Evolutionary conservation across 2,329 filamentous ascomycete genomes (phyloP).

Genomic region (Fulvia fulva): DNA sequence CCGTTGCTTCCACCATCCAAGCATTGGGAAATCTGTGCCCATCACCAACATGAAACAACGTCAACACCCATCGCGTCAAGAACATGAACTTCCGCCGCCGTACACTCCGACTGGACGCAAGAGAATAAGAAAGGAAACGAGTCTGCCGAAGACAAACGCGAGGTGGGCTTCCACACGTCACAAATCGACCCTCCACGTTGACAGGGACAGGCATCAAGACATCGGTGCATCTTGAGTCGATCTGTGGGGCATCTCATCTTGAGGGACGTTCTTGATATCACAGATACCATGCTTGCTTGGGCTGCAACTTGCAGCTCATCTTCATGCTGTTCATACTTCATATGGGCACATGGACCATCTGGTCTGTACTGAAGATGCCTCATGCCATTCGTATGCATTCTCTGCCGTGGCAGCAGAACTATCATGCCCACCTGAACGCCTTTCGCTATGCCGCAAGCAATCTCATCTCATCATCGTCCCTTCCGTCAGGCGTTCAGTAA

Average conservation of each 20-base stretch:
- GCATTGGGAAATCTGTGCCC: too few relatives aligned
- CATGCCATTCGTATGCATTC: background rate
- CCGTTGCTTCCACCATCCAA: too few relatives aligned
- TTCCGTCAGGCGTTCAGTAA: background rate
- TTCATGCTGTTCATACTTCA: background rate
- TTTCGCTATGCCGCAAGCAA: constrained; percentile 2
- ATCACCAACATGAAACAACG: too few relatives aligned
- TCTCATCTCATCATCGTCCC: background rate
- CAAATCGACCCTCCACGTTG: too few relatives aligned
- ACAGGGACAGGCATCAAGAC: background rate
- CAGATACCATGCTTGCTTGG: background rate
- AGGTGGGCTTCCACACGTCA: too few relatives aligned
- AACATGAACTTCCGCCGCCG: too few relatives aligned
- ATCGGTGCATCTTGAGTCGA: background rate
- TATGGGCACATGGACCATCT: background rate
- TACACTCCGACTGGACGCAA: too few relatives aligned
- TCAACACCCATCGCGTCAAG: too few relatives aligned
- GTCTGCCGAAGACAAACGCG: too few relatives aligned
- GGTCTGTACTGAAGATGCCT: background rate
- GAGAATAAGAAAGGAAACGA: too few relatives aligned
- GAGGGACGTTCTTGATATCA: background rate
- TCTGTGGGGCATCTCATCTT: background rate
- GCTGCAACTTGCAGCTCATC: background rate
- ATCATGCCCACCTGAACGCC: background rate
- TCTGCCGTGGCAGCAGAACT: background rate